phyloP scores from a whole-genome alignment of 2,329 filamentous ascomycete species.

The Hansfordia pulvinata region DNA sequence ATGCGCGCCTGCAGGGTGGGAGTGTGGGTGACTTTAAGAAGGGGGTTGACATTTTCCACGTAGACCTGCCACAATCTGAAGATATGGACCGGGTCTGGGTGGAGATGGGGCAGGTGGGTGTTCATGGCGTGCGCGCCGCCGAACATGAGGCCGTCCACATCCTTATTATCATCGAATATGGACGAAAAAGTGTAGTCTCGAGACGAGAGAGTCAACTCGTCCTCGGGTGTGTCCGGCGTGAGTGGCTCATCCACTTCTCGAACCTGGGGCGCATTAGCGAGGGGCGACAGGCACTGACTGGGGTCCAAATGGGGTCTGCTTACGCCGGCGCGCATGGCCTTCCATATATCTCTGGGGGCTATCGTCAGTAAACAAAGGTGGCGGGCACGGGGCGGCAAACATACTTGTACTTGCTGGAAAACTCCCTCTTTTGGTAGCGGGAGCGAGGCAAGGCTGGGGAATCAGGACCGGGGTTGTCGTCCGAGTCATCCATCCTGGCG shows the following conservation, averaged over 20 bases:
- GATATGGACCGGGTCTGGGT: slow-evolving; percentile 30
- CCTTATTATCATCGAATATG: not conserved
- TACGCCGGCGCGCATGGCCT: slow-evolving; percentile 28
- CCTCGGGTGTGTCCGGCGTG: not conserved
- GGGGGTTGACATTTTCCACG: slow-evolving; percentile 41
- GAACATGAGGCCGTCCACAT: too few relatives aligned
- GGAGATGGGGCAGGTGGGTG: slow-evolving; percentile 33
- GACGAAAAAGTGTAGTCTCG: too few relatives aligned
- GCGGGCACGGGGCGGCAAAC: too few relatives aligned
- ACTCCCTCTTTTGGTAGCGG: too few relatives aligned
- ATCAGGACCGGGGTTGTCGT: slow-evolving; percentile 11
- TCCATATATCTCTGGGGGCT: slow-evolving; percentile 27
- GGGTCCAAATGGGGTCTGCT: slow-evolving; percentile 7
- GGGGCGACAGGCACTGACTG: not conserved
- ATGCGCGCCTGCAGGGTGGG: slow-evolving; percentile 38
- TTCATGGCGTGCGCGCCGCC: slow-evolving; percentile 28
- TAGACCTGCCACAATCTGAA: slow-evolving; percentile 43
- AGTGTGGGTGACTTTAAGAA: slow-evolving; percentile 44
- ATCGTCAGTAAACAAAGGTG: slow-evolving; percentile 1
- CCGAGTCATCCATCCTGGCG: slow-evolving; percentile 8
- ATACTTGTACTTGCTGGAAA: too few relatives aligned
- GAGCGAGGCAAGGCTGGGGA: too few relatives aligned
- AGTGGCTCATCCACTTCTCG: not conserved
- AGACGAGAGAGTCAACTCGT: too few relatives aligned
- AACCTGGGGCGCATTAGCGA: not conserved